Conservation (phyloP, 371 early-diverging fungal species). For the Lichtheimia ramosa region DNA sequence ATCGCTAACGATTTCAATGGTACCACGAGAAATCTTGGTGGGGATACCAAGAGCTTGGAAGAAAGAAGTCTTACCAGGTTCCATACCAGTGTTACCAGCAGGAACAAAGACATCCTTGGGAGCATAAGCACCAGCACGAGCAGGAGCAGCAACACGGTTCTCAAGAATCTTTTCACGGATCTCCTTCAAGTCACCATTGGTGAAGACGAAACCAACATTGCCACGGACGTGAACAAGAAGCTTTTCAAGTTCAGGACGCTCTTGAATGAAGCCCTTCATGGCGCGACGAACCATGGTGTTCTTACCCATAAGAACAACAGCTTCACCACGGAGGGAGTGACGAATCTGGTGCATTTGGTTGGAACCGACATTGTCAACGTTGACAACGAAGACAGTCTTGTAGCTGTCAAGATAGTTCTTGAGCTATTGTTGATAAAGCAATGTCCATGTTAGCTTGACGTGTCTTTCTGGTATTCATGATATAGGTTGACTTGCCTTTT, state of each 20-base stretch:
- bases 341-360: slow-evolving; percentile 99
- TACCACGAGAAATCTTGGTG: slow-evolving; percentile 99
- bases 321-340: slow-evolving; percentile 89
- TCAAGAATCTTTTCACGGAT: slow-evolving; percentile 89
- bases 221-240: slow-evolving; percentile 87
- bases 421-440: slow-evolving; percentile 38
- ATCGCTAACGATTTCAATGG: slow-evolving; percentile 99
- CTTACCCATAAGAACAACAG: slow-evolving; percentile 99
- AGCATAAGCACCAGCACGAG: slow-evolving; percentile 98
- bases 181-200: slow-evolving; percentile 95
- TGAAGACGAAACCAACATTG: slow-evolving; percentile 99
- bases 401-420: slow-evolving; percentile 71
- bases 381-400: slow-evolving; percentile 96
- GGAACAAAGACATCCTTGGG: slow-evolving; percentile 97
- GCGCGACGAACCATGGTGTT: slow-evolving; percentile 99
- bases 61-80: slow-evolving; percentile 99
- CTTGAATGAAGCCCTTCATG: slow-evolving; percentile 76
- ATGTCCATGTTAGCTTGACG: background rate
- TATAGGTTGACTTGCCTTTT: slow-evolving; percentile 16
- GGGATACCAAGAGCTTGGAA: slow-evolving; percentile 99
- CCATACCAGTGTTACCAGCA: slow-evolving; percentile 99
- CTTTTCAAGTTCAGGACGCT: slow-evolving; percentile 89
- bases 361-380: slow-evolving; percentile 99
- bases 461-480: background rate
- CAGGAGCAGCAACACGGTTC: slow-evolving; percentile 98